Evolutionary conservation across 768 basidiomycete species (phyloP).

Genomic region (Tylopilus sp.): DNA sequence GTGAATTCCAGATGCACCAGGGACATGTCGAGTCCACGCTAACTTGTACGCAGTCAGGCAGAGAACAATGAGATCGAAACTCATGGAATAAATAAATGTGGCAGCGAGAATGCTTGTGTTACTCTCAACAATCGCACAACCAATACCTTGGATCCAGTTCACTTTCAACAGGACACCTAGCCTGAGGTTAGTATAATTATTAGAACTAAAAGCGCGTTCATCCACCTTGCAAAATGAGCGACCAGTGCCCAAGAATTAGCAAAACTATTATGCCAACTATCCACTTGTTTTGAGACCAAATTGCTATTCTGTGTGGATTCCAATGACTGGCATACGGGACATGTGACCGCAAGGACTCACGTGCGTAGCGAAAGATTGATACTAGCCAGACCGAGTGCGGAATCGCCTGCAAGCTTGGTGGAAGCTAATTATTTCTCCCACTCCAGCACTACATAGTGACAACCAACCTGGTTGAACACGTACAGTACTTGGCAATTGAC

Average conservation of each 20-base stretch:
- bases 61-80: constrained; percentile 63
- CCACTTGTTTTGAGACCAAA: constrained; percentile 59
- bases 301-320: constrained; percentile 46
- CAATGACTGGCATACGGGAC: neutral
- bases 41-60: constrained; percentile 60
- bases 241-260: constrained; percentile 68
- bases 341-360: constrained; percentile 20
- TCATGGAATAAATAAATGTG: constrained; percentile 76
- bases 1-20: constrained; percentile 23
- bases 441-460: neutral
- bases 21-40: constrained; percentile 22
- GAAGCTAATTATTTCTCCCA: neutral
- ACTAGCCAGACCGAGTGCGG: constrained; percentile 43
- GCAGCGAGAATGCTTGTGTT: constrained; percentile 63
- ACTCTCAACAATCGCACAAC: constrained; percentile 56
- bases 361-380: constrained; percentile 47
- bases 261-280: constrained; percentile 49
- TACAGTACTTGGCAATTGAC: constrained; percentile 47
- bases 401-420: constrained; percentile 39
- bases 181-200: neutral
- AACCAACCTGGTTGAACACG: constrained; percentile 43
- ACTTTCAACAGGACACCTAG: constrained; percentile 60
- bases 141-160: constrained; percentile 43
- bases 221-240: constrained; percentile 60
- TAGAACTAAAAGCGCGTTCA: neutral